These are phyloP conservation scores for Amoebophrya sp. DNA, from an alignment of 169 alveolate genomes.

Conservation along the genomic window DNA sequence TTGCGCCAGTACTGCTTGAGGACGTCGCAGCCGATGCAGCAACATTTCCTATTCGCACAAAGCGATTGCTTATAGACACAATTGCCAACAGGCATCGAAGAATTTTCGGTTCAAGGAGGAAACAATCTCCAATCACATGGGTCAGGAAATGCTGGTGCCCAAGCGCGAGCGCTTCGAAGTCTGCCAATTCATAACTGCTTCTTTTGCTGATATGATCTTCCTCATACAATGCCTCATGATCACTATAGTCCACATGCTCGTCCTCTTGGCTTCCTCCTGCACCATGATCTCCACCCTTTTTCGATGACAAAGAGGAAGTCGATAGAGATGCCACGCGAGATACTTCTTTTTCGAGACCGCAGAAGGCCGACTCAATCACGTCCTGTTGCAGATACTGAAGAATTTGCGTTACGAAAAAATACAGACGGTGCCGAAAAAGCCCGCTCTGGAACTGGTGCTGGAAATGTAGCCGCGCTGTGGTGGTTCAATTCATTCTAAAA, in stretches of 20 bases:
- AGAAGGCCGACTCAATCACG: not conserved
- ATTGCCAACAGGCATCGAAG: not conserved
- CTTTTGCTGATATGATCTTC: too few relatives aligned
- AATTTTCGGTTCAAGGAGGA: not conserved
- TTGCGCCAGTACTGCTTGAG: not conserved
- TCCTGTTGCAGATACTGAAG: not conserved
- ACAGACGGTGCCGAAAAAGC: not conserved
- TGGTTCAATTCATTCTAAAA: too few relatives aligned
- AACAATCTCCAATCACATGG: not conserved
- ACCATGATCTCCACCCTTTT: not conserved
- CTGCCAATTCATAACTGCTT: too few relatives aligned
- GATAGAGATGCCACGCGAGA: too few relatives aligned
- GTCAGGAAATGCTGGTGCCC: not conserved
- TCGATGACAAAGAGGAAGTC: too few relatives aligned
- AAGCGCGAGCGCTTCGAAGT: not conserved
- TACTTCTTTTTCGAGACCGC: too few relatives aligned
- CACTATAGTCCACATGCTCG: too few relatives aligned
- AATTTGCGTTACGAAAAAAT: not conserved
- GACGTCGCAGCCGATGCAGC: not conserved
- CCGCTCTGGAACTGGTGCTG: too few relatives aligned
- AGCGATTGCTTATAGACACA: not conserved
- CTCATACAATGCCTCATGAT: too few relatives aligned
- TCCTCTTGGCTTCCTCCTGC: not conserved
- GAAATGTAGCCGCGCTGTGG: too few relatives aligned
- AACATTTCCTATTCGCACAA: not conserved